Evolutionary conservation across 495 filamentous ascomycete species (phyloP).

Genomic region (Trichoderma orchidacearum): DNA sequence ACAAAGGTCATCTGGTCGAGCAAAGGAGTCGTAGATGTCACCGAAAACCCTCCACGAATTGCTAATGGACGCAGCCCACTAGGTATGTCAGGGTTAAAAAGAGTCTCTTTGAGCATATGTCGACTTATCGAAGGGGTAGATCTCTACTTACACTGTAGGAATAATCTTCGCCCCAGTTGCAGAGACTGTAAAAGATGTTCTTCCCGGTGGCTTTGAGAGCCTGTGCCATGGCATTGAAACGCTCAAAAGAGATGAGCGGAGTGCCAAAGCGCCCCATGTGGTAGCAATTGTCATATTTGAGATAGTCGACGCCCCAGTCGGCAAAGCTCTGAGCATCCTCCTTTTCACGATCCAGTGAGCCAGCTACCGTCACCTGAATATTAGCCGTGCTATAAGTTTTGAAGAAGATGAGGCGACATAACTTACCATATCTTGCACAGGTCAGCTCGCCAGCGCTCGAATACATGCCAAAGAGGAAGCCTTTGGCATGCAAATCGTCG

Average conservation of each 20-base stretch:
- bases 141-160: neutral
- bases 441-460: conserved; percentile 40
- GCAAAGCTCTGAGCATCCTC: conserved; percentile 21
- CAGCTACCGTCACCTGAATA: too few species aligned
- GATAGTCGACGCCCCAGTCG: conserved; percentile 20
- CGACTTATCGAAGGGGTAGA: too few species aligned
- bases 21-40: neutral
- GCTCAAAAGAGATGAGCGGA: neutral
- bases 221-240: neutral
- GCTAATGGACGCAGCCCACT: neutral
- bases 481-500: conserved; percentile 36
- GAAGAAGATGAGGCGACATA: too few species aligned
- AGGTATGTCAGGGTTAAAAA: neutral
- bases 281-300: conserved; percentile 22
- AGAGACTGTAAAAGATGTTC: neutral
- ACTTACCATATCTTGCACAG: conserved; percentile 37
- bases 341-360: conserved; percentile 19
- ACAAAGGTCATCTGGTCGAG: neutral
- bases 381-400: too few species aligned
- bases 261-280: neutral
- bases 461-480: conserved; percentile 50
- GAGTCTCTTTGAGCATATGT: neutral
- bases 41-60: neutral
- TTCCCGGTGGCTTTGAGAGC: neutral
- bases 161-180: neutral